phyloP scores from a whole-genome alignment of 2,329 filamentous ascomycete genomes.

The Ascosphaera aggregata region DNA sequence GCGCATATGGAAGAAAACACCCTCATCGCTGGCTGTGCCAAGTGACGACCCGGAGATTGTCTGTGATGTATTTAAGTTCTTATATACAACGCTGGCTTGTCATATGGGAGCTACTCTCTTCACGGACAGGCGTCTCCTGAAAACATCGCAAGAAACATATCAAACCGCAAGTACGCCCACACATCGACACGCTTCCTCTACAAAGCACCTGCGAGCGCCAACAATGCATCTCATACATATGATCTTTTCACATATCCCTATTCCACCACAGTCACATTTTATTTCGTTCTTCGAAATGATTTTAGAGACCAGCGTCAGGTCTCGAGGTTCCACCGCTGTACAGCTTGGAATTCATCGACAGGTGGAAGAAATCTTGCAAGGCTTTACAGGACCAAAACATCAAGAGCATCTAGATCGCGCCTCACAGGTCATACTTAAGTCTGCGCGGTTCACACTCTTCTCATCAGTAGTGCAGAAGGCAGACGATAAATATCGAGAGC shows the following conservation, averaged over 20 bases:
- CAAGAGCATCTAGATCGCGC: slow-evolving; percentile 3
- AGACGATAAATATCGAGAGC: not conserved
- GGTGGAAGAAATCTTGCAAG: slow-evolving; percentile 12
- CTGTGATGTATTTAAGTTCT: slow-evolving; percentile 26
- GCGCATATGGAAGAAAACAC: slow-evolving; percentile 42
- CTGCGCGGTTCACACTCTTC: not conserved
- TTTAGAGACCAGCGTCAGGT: slow-evolving; percentile 14
- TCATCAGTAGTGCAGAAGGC: not conserved
- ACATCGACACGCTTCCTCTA: slow-evolving; percentile 10
- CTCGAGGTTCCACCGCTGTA: slow-evolving; percentile 13
- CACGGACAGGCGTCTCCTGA: slow-evolving; percentile 25
- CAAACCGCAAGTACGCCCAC: slow-evolving; percentile 20
- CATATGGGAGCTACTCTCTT: slow-evolving; percentile 27
- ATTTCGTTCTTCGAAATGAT: slow-evolving; percentile 10
- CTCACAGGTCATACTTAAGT: not conserved
- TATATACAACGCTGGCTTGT: slow-evolving; percentile 27
- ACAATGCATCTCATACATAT: slow-evolving; percentile 17
- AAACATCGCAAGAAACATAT: slow-evolving; percentile 32
- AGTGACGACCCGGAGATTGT: slow-evolving; percentile 14
- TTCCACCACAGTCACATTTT: slow-evolving; percentile 10
- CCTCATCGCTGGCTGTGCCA: slow-evolving; percentile 14
- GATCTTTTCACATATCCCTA: slow-evolving; percentile 9
- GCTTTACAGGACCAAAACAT: slow-evolving; percentile 4
- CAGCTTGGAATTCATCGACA: slow-evolving; percentile 17
- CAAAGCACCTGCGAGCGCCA: slow-evolving; percentile 13